These are phyloP conservation scores for Sphaerulina musiva DNA, from an alignment of 2,329 filamentous ascomycete species.

Conservation along the genomic window DNA sequence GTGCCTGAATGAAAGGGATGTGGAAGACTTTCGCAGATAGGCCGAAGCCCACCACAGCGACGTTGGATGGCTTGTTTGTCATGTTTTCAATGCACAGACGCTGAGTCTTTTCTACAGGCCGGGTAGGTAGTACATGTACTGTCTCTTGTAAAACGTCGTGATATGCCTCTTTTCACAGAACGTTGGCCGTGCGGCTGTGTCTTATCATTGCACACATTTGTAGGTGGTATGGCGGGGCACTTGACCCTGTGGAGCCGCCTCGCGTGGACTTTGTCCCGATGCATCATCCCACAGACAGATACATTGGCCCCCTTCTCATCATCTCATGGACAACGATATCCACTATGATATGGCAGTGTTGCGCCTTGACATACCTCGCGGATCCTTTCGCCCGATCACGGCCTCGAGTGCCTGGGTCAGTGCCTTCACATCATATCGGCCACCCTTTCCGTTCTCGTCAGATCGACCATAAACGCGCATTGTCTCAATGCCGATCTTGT, in stretches of 20 bases:
- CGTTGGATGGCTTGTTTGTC: slow-evolving; percentile 41
- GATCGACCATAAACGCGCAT: slow-evolving; percentile 69
- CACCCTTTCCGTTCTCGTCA: slow-evolving; percentile 48
- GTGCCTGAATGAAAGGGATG: slow-evolving; percentile 66
- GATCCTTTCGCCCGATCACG: slow-evolving; percentile 63
- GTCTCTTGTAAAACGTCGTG: neutral
- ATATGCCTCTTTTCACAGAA: too few species aligned
- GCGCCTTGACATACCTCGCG: slow-evolving; percentile 47
- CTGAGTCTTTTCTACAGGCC: neutral
- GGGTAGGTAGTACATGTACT: neutral
- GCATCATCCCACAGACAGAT: neutral
- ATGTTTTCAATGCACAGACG: slow-evolving; percentile 8
- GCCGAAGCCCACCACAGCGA: slow-evolving; percentile 56
- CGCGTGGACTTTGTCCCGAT: neutral
- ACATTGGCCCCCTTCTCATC: too few species aligned
- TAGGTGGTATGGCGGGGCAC: slow-evolving; percentile 12
- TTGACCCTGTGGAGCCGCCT: slow-evolving; percentile 17
- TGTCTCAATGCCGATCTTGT: slow-evolving; percentile 64
- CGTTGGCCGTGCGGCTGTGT: slow-evolving; percentile 1
- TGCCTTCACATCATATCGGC: slow-evolving; percentile 69
- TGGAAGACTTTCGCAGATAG: slow-evolving; percentile 73
- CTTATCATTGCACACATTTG: neutral
- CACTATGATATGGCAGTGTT: slow-evolving; percentile 48
- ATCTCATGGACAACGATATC: neutral
- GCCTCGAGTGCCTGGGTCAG: slow-evolving; percentile 69